A percentile compares a stretch with the other conserved stretches of the same genome.
Conservation (phyloP, 1,139 yeast species). For the Schizosaccharomyces versatilis region DNA sequence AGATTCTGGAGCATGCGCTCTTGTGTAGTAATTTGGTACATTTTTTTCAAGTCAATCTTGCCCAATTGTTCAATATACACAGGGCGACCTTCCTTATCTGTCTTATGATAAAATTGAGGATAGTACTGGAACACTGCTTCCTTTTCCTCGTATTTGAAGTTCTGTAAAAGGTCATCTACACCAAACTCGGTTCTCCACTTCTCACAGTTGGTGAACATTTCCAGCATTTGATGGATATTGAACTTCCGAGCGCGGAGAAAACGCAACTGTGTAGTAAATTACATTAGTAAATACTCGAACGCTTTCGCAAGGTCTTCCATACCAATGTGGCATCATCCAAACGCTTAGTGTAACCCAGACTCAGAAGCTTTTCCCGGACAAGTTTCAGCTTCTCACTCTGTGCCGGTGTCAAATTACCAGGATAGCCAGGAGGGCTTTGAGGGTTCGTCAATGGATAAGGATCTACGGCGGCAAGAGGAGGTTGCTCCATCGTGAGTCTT, state of each 20-base stretch:
- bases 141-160: conserved; percentile 78
- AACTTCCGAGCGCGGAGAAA: conserved; percentile 91
- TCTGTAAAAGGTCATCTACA: conserved; percentile 61
- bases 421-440: conserved; percentile 50
- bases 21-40: conserved; percentile 83
- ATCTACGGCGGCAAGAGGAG: background rate
- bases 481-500: background rate
- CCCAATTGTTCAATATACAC: conserved; percentile 88
- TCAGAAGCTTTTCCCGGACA: conserved; percentile 35
- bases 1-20: conserved; percentile 89
- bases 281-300: background rate
- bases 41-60: conserved; percentile 62
- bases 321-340: conserved; percentile 68
- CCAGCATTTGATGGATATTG: conserved; percentile 53
- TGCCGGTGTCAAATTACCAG: conserved; percentile 53
- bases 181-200: conserved; percentile 79
- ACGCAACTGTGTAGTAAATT: conserved; percentile 27
- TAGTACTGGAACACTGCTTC: conserved; percentile 47
- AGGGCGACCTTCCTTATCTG: conserved; percentile 91
- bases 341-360: conserved; percentile 47
- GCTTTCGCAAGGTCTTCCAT: conserved; percentile 6
- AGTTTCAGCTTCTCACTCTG: conserved; percentile 40
- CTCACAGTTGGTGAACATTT: conserved; percentile 74
- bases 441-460: conserved; percentile 44
- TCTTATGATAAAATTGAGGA: conserved; percentile 94